These are phyloP conservation scores for Uncinocarpus reesii DNA, from an alignment of 2,329 filamentous ascomycete genomes.

Conservation along the genomic window DNA sequence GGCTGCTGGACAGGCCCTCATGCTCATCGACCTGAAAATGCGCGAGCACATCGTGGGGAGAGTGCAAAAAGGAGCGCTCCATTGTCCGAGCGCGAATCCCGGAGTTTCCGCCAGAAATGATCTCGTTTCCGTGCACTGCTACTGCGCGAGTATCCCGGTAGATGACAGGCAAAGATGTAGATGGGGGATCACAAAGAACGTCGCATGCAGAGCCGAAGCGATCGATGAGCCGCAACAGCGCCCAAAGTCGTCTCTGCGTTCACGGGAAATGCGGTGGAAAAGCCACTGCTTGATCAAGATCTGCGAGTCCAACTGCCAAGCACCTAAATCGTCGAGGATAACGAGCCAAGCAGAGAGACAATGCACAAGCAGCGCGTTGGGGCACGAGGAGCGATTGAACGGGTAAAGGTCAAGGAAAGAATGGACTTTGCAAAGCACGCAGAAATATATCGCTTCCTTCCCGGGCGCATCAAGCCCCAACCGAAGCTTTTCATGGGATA, in stretches of 20 bases:
- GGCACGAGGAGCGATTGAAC: background rate
- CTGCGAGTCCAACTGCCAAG: too few relatives aligned
- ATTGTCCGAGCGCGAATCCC: slow-evolving; percentile 25
- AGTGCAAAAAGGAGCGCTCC: slow-evolving; percentile 45
- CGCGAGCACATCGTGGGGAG: slow-evolving; percentile 42
- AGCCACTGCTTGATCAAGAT: too few relatives aligned
- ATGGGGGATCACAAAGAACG: background rate
- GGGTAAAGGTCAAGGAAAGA: slow-evolving; percentile 1
- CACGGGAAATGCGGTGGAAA: too few relatives aligned
- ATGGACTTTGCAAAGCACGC: background rate
- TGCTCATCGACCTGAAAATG: slow-evolving; percentile 45
- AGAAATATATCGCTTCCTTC: background rate
- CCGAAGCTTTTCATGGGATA: too few relatives aligned
- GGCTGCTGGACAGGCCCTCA: slow-evolving; percentile 41
- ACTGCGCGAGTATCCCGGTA: background rate
- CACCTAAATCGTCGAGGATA: too few relatives aligned
- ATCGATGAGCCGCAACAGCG: background rate
- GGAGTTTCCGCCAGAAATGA: background rate
- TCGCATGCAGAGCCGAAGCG: background rate
- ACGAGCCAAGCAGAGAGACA: too few relatives aligned
- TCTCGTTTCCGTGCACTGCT: background rate
- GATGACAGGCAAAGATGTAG: background rate
- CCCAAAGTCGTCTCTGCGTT: too few relatives aligned
- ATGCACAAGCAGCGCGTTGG: too few relatives aligned
- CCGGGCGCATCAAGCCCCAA: background rate